A percentile compares a stretch with the other conserved stretches of the same genome.
Evolutionary conservation across 371 early-diverging fungal species (phyloP).

Genomic region (Zychaea mexicana): DNA sequence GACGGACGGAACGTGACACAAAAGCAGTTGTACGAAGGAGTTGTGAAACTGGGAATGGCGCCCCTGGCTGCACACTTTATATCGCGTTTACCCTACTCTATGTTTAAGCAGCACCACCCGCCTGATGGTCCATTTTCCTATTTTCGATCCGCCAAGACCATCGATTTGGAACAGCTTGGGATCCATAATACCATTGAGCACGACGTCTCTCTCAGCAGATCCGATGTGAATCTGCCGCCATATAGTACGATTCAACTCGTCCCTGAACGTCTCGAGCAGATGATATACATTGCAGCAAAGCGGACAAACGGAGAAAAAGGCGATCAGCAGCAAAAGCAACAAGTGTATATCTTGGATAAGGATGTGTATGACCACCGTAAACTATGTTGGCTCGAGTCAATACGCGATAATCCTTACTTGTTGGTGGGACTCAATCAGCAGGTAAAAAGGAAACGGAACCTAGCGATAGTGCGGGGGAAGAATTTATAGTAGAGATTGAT

Average conservation of each 20-base stretch:
- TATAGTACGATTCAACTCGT: slow-evolving; percentile 3
- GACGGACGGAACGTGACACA: slow-evolving; percentile 34
- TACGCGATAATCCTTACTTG: slow-evolving; percentile 19
- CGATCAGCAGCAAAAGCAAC: neutral
- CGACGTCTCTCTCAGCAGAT: slow-evolving; percentile 38
- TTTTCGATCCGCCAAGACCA: slow-evolving; percentile 2
- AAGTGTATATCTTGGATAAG: neutral
- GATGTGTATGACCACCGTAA: slow-evolving; percentile 11
- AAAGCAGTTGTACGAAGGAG: slow-evolving; percentile 24
- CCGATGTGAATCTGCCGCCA: slow-evolving; percentile 19
- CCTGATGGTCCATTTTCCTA: slow-evolving; percentile 11
- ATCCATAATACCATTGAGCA: slow-evolving; percentile 35
- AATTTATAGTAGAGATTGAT: neutral
- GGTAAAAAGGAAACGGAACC: slow-evolving; percentile 19
- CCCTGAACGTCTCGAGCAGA: slow-evolving; percentile 17
- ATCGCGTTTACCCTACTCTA: neutral
- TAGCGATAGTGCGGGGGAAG: too few species aligned
- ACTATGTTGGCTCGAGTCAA: slow-evolving; percentile 28
- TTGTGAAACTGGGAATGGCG: neutral
- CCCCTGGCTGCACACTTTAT: neutral
- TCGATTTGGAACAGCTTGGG: slow-evolving; percentile 30
- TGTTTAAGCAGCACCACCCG: neutral
- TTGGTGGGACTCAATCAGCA: slow-evolving; percentile 21
- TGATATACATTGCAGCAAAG: slow-evolving; percentile 4
- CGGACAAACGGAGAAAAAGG: slow-evolving; percentile 11